Percentiles rank a stretch among this genome's conserved stretches.
phyloP scores from a whole-genome alignment of 83 land plant genomes.

The Thuja plicata region DNA sequence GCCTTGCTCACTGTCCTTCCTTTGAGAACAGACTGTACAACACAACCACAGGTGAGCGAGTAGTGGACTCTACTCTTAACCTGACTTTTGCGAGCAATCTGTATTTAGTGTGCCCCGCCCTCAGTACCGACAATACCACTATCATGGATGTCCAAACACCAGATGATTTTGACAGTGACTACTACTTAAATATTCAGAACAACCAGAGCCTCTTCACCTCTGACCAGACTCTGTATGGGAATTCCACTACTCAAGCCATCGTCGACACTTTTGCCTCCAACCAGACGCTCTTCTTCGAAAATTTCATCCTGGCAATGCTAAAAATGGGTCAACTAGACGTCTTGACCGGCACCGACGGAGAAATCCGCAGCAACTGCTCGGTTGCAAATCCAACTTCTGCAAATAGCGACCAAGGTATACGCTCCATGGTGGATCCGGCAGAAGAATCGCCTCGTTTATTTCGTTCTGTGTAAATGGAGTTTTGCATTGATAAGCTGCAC shows the following conservation, averaged over 20 bases:
- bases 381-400: not conserved
- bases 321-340: slow-evolving; percentile 11
- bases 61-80: slow-evolving; percentile 21
- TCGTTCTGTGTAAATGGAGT: no score
- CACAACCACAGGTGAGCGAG: not conserved
- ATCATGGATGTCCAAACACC: not conserved
- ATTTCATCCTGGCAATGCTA: slow-evolving; percentile 23
- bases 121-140: slow-evolving; percentile 20
- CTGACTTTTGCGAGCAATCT: slow-evolving; percentile 33
- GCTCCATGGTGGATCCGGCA: not conserved
- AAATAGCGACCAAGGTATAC: not conserved
- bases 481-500: no score
- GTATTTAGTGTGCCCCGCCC: slow-evolving; percentile 24
- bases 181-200: not conserved
- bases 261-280: slow-evolving; percentile 1
- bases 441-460: no score
- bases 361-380: slow-evolving; percentile 4
- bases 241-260: not conserved
- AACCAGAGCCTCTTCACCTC: not conserved
- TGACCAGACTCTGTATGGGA: not conserved
- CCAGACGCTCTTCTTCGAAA: slow-evolving; percentile 35
- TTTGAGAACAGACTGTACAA: slow-evolving; percentile 53
- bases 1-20: slow-evolving; percentile 47
- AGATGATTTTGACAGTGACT: not conserved
- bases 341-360: slow-evolving; percentile 7